phyloP scores from a whole-genome alignment of 495 filamentous ascomycete species.

The Talaromyces trachyspermus region DNA sequence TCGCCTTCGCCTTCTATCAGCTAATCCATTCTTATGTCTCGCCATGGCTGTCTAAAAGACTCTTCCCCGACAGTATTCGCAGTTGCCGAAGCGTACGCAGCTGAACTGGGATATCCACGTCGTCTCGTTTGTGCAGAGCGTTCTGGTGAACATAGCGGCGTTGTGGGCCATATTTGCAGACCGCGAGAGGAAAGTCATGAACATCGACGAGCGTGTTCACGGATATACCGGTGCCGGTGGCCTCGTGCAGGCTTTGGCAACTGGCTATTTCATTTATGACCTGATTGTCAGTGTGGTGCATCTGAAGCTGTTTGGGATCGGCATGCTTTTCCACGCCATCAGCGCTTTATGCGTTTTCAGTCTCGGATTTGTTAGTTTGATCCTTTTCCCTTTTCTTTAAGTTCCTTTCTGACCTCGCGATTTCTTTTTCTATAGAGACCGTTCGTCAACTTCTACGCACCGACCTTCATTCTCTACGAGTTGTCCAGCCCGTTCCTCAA shows the following conservation, averaged over 20 bases:
- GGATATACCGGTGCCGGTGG: slow-evolving; percentile 81
- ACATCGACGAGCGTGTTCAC: slow-evolving; percentile 70
- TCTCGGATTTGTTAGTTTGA: slow-evolving; percentile 78
- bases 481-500: slow-evolving; percentile 90
- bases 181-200: slow-evolving; percentile 66
- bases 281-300: slow-evolving; percentile 64
- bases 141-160: slow-evolving; percentile 67
- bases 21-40: slow-evolving; percentile 67
- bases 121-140: slow-evolving; percentile 82
- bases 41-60: slow-evolving; percentile 57
- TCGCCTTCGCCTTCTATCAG: slow-evolving; percentile 69
- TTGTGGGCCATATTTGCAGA: slow-evolving; percentile 80
- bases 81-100: slow-evolving; percentile 57
- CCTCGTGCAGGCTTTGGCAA: slow-evolving; percentile 75
- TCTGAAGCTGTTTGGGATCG: slow-evolving; percentile 75
- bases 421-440: slow-evolving; percentile 53
- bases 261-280: slow-evolving; percentile 97
- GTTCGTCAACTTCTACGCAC: slow-evolving; percentile 88
- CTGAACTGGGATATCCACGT: slow-evolving; percentile 97
- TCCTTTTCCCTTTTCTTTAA: not conserved
- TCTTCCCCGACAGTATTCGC: slow-evolving; percentile 66
- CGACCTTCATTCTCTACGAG: slow-evolving; percentile 94
- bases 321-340: slow-evolving; percentile 83
- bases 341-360: slow-evolving; percentile 79
- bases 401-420: not conserved